Conservation (phyloP, 495 filamentous ascomycete species). For the Haplographium delicatum region DNA sequence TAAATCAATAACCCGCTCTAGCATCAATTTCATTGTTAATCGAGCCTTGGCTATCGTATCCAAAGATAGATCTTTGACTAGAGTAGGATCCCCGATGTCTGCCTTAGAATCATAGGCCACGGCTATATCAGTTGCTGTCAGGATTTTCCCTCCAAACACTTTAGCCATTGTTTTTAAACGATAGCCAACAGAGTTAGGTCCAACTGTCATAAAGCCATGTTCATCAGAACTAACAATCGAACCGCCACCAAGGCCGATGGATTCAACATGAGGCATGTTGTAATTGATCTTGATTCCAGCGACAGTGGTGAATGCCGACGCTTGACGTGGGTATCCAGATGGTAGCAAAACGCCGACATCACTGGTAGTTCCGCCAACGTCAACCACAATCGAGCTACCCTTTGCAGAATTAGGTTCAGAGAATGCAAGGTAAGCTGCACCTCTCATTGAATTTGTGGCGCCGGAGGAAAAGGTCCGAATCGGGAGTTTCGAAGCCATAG, state of each 20-base stretch:
- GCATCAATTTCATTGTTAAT: too few relatives aligned
- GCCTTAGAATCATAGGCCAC: too few relatives aligned
- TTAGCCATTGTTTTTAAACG: slow-evolving; percentile 32
- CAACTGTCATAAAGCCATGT: slow-evolving; percentile 35
- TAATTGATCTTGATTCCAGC: slow-evolving; percentile 49
- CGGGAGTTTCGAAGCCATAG: slow-evolving; percentile 38
- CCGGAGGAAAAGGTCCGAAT: slow-evolving; percentile 47
- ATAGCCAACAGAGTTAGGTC: slow-evolving; percentile 42
- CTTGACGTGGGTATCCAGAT: slow-evolving; percentile 49
- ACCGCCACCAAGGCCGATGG: slow-evolving; percentile 50
- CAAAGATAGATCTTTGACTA: too few relatives aligned
- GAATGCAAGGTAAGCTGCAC: slow-evolving; percentile 39
- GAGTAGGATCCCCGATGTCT: too few relatives aligned
- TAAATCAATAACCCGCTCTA: slow-evolving; percentile 43
- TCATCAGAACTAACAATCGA: slow-evolving; percentile 28
- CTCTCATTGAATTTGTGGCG: slow-evolving; percentile 48
- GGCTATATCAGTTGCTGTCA: too few relatives aligned
- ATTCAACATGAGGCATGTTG: slow-evolving; percentile 48
- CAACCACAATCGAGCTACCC: slow-evolving; percentile 44
- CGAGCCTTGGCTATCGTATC: too few relatives aligned
- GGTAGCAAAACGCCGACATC: slow-evolving; percentile 48
- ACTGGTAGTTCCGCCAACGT: slow-evolving; percentile 52
- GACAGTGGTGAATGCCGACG: slow-evolving; percentile 45
- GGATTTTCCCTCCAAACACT: slow-evolving; percentile 44
- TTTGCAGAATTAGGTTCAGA: slow-evolving; percentile 26